A percentile compares a stretch with the other conserved stretches of the same genome.
Conservation (phyloP, 2,329 filamentous ascomycete species). For the Paecilomyces niveus region DNA sequence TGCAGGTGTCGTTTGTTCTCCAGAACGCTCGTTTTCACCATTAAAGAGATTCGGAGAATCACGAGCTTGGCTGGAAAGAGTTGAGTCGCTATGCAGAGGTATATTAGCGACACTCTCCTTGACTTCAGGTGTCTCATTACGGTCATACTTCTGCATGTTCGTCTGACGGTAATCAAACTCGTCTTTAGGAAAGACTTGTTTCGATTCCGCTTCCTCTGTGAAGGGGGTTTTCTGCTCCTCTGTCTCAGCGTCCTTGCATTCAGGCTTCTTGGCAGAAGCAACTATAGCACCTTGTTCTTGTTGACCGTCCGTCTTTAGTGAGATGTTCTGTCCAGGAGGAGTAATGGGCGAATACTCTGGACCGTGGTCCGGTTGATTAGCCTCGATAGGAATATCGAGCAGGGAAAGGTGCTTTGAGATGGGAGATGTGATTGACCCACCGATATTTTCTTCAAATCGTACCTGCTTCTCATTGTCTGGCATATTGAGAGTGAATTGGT, state of each 20-base stretch:
- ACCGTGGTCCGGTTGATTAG: background rate
- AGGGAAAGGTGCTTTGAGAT: background rate
- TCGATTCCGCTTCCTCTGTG: background rate
- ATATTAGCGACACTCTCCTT: background rate
- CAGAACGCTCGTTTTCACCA: background rate
- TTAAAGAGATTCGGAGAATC: background rate
- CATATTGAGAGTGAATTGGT: background rate
- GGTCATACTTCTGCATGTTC: background rate
- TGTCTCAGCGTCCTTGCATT: background rate
- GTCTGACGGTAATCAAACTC: background rate
- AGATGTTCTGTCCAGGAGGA: background rate
- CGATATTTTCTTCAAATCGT: background rate
- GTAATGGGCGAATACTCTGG: background rate
- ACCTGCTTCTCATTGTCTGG: background rate
- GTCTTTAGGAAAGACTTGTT: background rate
- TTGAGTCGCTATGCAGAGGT: background rate
- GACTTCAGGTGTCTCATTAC: background rate
- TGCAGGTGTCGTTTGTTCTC: background rate
- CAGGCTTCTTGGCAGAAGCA: background rate
- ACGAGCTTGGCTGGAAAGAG: background rate
- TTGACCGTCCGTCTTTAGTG: background rate
- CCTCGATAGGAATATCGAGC: background rate
- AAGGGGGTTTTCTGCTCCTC: background rate
- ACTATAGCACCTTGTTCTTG: background rate
- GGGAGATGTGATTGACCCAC: background rate